A percentile compares a stretch with the other conserved stretches of the same genome.
These are phyloP conservation scores for Neurospora sp. DNA, from an alignment of 495 filamentous ascomycete species.

Conservation along the genomic window DNA sequence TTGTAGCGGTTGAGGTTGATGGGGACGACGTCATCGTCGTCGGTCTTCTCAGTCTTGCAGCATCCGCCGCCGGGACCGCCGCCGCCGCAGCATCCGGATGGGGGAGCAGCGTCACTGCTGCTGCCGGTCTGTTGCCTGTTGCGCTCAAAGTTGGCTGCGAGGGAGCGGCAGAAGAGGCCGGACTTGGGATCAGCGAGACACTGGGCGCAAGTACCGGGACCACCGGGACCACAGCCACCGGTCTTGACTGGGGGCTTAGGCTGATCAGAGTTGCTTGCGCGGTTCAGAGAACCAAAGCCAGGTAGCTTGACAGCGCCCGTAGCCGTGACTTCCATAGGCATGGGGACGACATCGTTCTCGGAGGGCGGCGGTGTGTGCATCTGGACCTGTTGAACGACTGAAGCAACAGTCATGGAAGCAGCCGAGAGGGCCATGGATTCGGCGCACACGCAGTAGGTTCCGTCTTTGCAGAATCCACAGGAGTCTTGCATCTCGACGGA, in stretches of 20 bases:
- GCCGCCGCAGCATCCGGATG: constrained; percentile 7
- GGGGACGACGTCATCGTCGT: not conserved
- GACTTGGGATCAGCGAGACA: constrained; percentile 69
- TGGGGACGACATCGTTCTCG: constrained; percentile 47
- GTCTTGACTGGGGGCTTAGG: not conserved
- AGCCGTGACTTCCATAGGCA: constrained; percentile 37
- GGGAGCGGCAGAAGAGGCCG: constrained; percentile 75
- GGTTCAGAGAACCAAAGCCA: constrained; percentile 19
- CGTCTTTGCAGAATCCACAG: constrained; percentile 83
- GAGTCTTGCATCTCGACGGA: constrained; percentile 41
- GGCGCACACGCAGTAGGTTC: constrained; percentile 74
- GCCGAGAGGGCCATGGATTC: constrained; percentile 42
- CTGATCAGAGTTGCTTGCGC: not conserved
- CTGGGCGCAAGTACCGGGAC: constrained; percentile 72
- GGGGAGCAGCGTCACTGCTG: constrained; percentile 28
- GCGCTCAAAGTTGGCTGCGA: constrained; percentile 53
- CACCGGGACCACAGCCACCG: constrained; percentile 48
- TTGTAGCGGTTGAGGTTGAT: not conserved
- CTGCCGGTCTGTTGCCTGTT: constrained; percentile 11
- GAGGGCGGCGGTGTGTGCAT: constrained; percentile 61
- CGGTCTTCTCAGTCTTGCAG: constrained; percentile 19
- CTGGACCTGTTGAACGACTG: constrained; percentile 37
- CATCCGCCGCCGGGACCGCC: constrained; percentile 45
- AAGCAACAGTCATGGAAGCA: constrained; percentile 21
- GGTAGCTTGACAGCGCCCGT: constrained; percentile 41